A percentile compares a stretch with the other conserved stretches of the same genome.
Conservation (phyloP, 371 early-diverging fungal species). For the Saksenaea vasiformis region DNA sequence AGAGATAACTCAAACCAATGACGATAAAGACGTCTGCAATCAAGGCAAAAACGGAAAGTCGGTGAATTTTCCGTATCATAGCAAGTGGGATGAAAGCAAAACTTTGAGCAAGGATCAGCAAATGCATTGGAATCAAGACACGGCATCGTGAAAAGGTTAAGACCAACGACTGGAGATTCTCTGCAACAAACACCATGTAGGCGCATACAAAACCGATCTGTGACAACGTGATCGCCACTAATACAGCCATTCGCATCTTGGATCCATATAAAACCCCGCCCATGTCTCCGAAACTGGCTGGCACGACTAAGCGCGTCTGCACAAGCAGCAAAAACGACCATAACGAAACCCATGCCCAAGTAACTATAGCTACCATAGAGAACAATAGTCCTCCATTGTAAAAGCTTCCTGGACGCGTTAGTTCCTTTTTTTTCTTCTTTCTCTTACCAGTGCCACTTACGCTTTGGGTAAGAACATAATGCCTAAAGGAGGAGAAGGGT, state of each 20-base stretch:
- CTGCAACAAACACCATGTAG: slow-evolving; percentile 87
- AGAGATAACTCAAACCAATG: slow-evolving; percentile 76
- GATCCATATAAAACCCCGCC: slow-evolving; percentile 78
- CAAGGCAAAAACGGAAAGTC: slow-evolving; percentile 76
- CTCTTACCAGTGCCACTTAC: slow-evolving; percentile 32
- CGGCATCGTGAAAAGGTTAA: slow-evolving; percentile 65
- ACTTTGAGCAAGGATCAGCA: slow-evolving; percentile 73
- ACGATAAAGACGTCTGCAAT: slow-evolving; percentile 87
- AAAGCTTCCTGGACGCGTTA: slow-evolving; percentile 38
- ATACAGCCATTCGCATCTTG: slow-evolving; percentile 69
- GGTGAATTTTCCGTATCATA: slow-evolving; percentile 82
- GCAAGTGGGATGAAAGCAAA: slow-evolving; percentile 79
- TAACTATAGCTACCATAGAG: slow-evolving; percentile 54
- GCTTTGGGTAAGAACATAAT: slow-evolving; percentile 82
- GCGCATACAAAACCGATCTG: slow-evolving; percentile 89
- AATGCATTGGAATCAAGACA: slow-evolving; percentile 49
- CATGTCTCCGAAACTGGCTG: slow-evolving; percentile 68
- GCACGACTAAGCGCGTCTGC: slow-evolving; percentile 58
- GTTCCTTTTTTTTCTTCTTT: not conserved
- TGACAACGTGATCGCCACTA: slow-evolving; percentile 78
- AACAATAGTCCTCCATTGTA: slow-evolving; percentile 71
- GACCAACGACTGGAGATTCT: slow-evolving; percentile 74
- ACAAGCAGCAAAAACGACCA: slow-evolving; percentile 66
- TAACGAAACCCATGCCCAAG: slow-evolving; percentile 59
- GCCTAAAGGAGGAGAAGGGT: slow-evolving; percentile 14